Evolutionary conservation across 2,329 filamentous ascomycete species (phyloP), one percentile per base, ranked within the genome.

Genomic region (Pyricularia sp.): DNA sequence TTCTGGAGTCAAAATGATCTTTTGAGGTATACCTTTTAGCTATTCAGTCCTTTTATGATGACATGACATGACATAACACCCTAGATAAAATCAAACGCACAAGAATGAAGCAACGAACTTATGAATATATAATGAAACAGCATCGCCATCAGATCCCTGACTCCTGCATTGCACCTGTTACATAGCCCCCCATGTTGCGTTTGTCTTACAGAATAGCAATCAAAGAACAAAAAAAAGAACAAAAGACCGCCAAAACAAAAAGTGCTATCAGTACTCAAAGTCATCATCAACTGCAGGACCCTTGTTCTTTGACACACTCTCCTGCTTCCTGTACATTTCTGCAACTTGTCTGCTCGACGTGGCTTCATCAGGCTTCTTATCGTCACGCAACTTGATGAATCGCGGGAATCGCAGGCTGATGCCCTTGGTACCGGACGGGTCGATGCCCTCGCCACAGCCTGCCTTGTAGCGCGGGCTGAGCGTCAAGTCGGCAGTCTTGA

Each of bases 241-340:
- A 66, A 30, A 55, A 20, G 1, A 31, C n/a, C n/a, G n/a, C n/a
- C n/a, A 70, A n/a, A n/a, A 36, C 20, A 23, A 26, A 31, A 33
- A 64, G 63, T 23, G 10, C 23, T 14, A 50, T 66, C 64, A 99
- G 81, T 99, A 99, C 83, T 99, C 95, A 80, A 97, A 99, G 78
- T 98, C 94, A 81, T 98, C 94, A 83, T 99, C 95, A 69, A 94
- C 94, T 65, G 90, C 85, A 4, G 92, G 92, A 0, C 90, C 92
- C 82, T 97, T 97, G 69, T 83, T 93, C 84, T 95, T 96, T 14
- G 87, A 82, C 67, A 97, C 92, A 73, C 90, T 92, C 82, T 98
- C 94, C 82, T 99, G 95, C 81, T 92, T 94, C 73, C 90, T 85
- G 81, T 98, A 99, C 94, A 99, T 97, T 79, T 98, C 95, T 0